Conservation (phyloP, 192 early-diverging fungal species). For the Chytriomyces sp. region DNA sequence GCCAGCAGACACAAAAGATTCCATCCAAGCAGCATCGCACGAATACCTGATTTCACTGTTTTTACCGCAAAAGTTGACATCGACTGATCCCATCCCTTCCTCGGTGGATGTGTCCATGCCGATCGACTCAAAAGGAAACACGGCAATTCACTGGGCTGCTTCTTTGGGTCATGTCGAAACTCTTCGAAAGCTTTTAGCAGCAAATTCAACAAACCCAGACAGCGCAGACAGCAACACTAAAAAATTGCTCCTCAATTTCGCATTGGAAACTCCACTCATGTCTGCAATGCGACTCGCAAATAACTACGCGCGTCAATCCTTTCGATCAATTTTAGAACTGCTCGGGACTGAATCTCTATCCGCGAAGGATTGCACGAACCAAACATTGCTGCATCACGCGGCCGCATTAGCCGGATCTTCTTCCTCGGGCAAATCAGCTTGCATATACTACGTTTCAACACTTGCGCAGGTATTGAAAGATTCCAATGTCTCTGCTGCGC, state of each 20-base stretch:
- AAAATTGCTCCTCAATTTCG: neutral
- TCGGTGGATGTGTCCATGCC: neutral
- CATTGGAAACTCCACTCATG: conserved; percentile 26
- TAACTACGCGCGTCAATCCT: neutral
- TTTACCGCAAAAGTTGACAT: neutral
- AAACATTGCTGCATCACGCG: conserved; percentile 29
- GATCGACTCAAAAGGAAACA: conserved; percentile 26
- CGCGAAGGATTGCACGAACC: neutral
- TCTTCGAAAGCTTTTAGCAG: neutral
- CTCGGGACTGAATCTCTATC: neutral
- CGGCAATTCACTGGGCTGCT: conserved; percentile 33
- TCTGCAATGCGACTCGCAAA: conserved; percentile 15
- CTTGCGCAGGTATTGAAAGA: too few species aligned
- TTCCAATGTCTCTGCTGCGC: too few species aligned
- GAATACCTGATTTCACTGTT: neutral
- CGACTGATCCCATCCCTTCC: neutral
- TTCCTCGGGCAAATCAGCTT: too few species aligned
- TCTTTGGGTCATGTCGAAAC: conserved; percentile 17
- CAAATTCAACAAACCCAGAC: neutral
- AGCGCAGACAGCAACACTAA: neutral
- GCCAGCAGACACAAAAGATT: neutral
- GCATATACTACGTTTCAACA: too few species aligned
- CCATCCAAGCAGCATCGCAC: neutral
- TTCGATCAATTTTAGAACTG: neutral
- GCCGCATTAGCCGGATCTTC: neutral